These are phyloP conservation scores for Hordeum vulgare DNA, from an alignment of 176 grass and related monocot genomes.

Conservation along the genomic window DNA sequence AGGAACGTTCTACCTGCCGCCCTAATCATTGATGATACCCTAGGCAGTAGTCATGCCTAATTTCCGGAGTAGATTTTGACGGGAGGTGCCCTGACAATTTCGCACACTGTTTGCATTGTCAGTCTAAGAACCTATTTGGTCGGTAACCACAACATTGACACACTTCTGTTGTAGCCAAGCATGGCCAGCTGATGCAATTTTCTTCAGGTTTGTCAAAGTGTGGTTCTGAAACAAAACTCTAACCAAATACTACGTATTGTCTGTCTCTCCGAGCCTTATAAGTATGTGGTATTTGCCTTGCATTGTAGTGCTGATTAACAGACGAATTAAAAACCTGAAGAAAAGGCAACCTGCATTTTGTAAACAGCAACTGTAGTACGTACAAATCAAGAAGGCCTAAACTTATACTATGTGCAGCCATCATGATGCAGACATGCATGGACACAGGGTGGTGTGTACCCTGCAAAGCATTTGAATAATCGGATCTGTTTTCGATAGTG, in stretches of 20 bases:
- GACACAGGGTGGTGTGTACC: not conserved
- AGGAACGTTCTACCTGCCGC: slow-evolving; percentile 17
- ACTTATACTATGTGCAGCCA: not conserved
- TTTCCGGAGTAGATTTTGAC: not conserved
- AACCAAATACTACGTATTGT: not conserved
- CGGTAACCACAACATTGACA: not conserved
- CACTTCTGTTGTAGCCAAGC: not conserved
- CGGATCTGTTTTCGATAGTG: not conserved
- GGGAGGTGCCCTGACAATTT: not conserved
- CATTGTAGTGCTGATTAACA: not conserved
- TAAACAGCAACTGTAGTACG: not conserved
- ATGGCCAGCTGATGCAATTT: not conserved
- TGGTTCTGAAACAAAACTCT: not conserved
- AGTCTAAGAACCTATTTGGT: not conserved
- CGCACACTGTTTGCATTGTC: not conserved
- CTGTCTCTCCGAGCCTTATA: not conserved
- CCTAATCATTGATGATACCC: slow-evolving; percentile 18
- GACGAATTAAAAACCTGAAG: not conserved
- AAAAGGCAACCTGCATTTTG: not conserved
- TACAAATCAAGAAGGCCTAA: not conserved
- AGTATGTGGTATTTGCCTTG: not conserved
- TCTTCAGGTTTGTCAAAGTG: not conserved
- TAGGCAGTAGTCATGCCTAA: not conserved
- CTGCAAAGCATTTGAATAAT: not conserved
- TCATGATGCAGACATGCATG: not conserved